These are phyloP conservation scores for Haplosporangium gracile DNA, from an alignment of 192 early-diverging fungal species.

Conservation along the genomic window DNA sequence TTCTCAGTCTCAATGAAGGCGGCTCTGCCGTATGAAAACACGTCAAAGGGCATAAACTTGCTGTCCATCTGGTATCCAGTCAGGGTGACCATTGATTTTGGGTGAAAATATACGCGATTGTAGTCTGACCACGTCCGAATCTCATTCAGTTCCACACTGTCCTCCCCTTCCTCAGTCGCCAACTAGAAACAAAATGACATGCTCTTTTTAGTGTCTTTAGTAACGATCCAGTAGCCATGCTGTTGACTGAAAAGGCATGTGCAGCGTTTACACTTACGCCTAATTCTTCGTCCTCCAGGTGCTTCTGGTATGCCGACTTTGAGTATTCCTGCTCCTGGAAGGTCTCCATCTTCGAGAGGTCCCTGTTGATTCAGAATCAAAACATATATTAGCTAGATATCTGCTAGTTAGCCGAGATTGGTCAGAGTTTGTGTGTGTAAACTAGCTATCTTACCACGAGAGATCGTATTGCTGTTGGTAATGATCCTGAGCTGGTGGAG, in stretches of 20 bases:
- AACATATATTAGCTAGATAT: neutral
- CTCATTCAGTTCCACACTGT: conserved; percentile 65
- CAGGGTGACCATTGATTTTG: conserved; percentile 66
- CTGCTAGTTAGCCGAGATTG: neutral
- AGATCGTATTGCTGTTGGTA: conserved; percentile 57
- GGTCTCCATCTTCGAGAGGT: conserved; percentile 49
- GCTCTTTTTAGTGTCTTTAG: neutral
- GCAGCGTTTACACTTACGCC: conserved; percentile 15
- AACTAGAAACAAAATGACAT: conserved; percentile 12
- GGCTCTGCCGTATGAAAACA: conserved; percentile 61
- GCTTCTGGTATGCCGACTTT: conserved; percentile 38
- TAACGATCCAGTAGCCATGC: neutral
- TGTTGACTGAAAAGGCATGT: neutral
- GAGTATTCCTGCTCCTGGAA: conserved; percentile 40
- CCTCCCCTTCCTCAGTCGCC: conserved; percentile 53
- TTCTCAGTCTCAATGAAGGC: conserved; percentile 66
- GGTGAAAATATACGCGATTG: conserved; percentile 81
- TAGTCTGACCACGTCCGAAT: conserved; percentile 86
- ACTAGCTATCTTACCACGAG: conserved; percentile 18
- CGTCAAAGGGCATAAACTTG: conserved; percentile 66
- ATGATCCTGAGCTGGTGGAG: conserved; percentile 57
- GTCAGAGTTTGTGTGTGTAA: neutral
- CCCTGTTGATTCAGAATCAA: conserved; percentile 9
- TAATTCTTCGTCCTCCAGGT: conserved; percentile 42
- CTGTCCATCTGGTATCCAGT: conserved; percentile 59